phyloP scores from a whole-genome alignment of 2,329 filamentous ascomycete genomes.

The Colletotrichum aenigma region DNA sequence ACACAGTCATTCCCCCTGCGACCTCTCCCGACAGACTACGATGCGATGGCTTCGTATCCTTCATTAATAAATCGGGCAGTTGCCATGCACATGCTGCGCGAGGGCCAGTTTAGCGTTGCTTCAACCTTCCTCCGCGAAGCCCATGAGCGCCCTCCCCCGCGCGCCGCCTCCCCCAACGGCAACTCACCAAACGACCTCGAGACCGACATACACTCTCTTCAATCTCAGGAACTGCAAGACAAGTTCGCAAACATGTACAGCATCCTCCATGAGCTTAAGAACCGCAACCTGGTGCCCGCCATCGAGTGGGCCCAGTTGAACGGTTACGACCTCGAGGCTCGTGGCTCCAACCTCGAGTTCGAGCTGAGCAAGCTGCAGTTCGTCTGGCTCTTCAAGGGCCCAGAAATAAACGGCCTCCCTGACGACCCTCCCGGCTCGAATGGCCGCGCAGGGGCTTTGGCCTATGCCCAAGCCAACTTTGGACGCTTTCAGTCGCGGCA shows the following conservation, averaged over 20 bases:
- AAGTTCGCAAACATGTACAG: conserved; percentile 91
- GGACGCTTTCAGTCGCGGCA: conserved; percentile 76
- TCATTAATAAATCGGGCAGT: conserved; percentile 89
- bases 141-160: conserved; percentile 36
- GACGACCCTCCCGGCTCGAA: conserved; percentile 49
- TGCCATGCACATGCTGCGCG: conserved; percentile 89
- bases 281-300: conserved; percentile 77
- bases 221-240: conserved; percentile 72
- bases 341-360: conserved; percentile 93
- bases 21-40: conserved; percentile 77
- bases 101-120: conserved; percentile 91
- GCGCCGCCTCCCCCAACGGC: conserved; percentile 17
- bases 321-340: conserved; percentile 71
- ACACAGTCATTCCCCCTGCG: conserved; percentile 47
- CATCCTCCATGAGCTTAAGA: conserved; percentile 79
- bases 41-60: conserved; percentile 77
- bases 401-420: conserved; percentile 56
- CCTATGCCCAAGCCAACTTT: conserved; percentile 80
- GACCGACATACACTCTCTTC: conserved; percentile 59
- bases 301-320: conserved; percentile 86
- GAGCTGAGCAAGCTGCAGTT: conserved; percentile 91
- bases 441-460: conserved; percentile 68
- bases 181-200: conserved; percentile 6
- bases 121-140: conserved; percentile 82
- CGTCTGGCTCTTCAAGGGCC: conserved; percentile 81